Conservation (phyloP, 805 yeast genomes). For the Limtongia smithiae region DNA sequence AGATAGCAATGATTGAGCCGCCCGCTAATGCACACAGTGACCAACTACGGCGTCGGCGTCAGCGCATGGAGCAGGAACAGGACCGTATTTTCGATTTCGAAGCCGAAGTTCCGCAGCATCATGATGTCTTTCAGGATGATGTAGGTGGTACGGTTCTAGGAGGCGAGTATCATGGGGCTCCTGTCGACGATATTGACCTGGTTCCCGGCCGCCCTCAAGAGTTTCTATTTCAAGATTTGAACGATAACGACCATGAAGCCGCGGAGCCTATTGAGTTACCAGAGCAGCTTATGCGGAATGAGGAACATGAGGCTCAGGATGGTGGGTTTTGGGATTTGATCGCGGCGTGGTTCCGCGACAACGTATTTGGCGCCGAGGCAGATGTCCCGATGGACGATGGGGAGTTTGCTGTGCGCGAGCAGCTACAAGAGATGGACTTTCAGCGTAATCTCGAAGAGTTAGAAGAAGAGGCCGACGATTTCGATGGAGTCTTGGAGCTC, state of each 20-base stretch:
- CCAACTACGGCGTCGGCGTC: not conserved
- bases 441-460: constrained; percentile 17
- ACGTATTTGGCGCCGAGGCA: constrained; percentile 4
- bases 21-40: not conserved
- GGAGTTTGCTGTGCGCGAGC: constrained; percentile 1
- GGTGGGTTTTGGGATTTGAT: constrained; percentile 17
- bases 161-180: too few relatives aligned
- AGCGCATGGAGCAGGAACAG: too few relatives aligned
- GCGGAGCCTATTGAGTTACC: not conserved
- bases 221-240: too few relatives aligned
- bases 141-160: too few relatives aligned
- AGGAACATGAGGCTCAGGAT: not conserved
- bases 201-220: too few relatives aligned
- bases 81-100: too few relatives aligned
- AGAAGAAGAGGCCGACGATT: constrained; percentile 31
- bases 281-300: not conserved
- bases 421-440: constrained; percentile 8
- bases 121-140: too few relatives aligned
- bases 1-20: not conserved
- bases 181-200: too few relatives aligned
- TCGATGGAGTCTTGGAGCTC: constrained; percentile 35
- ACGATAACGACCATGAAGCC: too few relatives aligned
- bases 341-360: constrained; percentile 18
- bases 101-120: too few relatives aligned
- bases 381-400: constrained; percentile 8